Evolutionary conservation across 768 basidiomycete genomes (phyloP).

Genomic region (Kwoniella bestiolae): DNA sequence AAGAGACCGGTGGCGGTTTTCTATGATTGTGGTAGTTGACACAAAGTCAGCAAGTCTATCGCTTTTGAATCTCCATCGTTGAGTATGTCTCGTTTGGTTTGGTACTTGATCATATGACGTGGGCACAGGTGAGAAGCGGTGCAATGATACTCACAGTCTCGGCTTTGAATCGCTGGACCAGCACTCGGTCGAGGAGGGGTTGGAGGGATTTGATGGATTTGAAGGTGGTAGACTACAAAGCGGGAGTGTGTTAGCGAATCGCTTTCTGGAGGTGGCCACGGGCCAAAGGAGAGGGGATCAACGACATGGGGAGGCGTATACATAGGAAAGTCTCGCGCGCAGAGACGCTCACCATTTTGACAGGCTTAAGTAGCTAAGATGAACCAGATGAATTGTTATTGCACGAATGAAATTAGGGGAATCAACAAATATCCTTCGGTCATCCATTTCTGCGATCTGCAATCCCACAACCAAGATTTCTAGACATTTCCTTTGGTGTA

Average conservation of each 20-base stretch:
- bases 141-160: conserved; percentile 75
- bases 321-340: not conserved
- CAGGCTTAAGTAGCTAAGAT: not conserved
- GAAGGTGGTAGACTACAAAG: conserved; percentile 70
- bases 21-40: conserved; percentile 60
- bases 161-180: conserved; percentile 96
- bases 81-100: no score
- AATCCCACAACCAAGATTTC: not conserved
- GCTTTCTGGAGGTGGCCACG: no score
- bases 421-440: not conserved
- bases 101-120: no score
- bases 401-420: not conserved
- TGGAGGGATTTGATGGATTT: conserved; percentile 88
- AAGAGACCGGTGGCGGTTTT: conserved; percentile 98
- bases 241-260: not conserved
- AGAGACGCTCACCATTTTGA: conserved; percentile 32
- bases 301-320: no score
- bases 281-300: not conserved
- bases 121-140: no score
- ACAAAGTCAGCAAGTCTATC: conserved; percentile 5
- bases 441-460: conserved; percentile 5
- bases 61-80: no score
- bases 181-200: conserved; percentile 92
- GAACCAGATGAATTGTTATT: not conserved
- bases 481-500: conserved; percentile 19